A percentile compares a stretch with the other conserved stretches of the same genome.
These are phyloP conservation scores for Sophora flavescens DNA, from an alignment of 306 rosid genomes.

Conservation along the genomic window DNA sequence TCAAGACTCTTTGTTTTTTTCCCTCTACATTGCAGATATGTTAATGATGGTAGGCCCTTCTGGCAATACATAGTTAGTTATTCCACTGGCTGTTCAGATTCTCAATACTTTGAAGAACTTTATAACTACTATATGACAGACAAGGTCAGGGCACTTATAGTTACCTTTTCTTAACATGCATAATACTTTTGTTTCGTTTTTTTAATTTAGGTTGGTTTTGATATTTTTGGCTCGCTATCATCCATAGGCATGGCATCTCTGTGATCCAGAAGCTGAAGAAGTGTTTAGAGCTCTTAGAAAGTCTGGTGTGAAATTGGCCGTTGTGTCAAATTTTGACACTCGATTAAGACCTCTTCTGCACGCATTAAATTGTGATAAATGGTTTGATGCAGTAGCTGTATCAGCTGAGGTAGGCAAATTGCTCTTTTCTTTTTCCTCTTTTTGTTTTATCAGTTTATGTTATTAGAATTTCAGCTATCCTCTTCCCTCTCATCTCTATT, in stretches of 20 bases:
- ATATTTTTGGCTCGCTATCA: slow-evolving; percentile 32
- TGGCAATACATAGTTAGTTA: slow-evolving; percentile 94
- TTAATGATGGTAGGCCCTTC: slow-evolving; percentile 92
- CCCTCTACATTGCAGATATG: slow-evolving; percentile 71
- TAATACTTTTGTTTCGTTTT: background rate
- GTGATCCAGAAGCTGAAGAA: slow-evolving; percentile 83
- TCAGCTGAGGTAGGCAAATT: slow-evolving; percentile 82
- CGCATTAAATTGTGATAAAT: slow-evolving; percentile 80
- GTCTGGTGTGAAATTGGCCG: slow-evolving; percentile 83
- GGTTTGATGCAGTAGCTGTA: slow-evolving; percentile 99
- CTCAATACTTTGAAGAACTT: slow-evolving; percentile 94
- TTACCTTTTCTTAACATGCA: slow-evolving; percentile 3
- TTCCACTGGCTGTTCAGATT: slow-evolving; percentile 94
- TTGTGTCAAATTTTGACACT: slow-evolving; percentile 94
- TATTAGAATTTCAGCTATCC: background rate
- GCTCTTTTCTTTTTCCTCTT: background rate
- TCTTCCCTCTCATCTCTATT: background rate
- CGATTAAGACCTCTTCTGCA: slow-evolving; percentile 84
- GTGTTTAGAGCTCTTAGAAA: slow-evolving; percentile 77
- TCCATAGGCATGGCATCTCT: slow-evolving; percentile 93
- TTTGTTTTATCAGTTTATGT: slow-evolving; percentile 34
- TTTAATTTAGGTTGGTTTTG: slow-evolving; percentile 30
- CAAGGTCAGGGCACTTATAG: slow-evolving; percentile 62
- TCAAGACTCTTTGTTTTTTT: slow-evolving; percentile 22
- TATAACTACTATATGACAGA: slow-evolving; percentile 85